phyloP scores from a whole-genome alignment of 129 eudicot genomes.

The Artemisia argyi region DNA sequence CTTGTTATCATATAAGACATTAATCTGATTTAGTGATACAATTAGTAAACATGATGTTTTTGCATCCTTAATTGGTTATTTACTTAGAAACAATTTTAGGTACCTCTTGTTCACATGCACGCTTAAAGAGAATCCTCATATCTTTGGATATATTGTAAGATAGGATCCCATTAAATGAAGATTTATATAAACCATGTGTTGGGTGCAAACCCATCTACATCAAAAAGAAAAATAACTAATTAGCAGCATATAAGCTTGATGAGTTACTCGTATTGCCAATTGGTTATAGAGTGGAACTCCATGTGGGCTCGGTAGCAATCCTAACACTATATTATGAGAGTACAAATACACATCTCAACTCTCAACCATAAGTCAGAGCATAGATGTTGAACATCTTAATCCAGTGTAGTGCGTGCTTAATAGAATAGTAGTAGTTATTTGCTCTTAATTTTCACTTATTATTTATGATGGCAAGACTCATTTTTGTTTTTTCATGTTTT shows the following conservation, averaged over 20 bases:
- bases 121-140: not conserved
- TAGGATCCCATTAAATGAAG: constrained; percentile 8
- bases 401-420: no score
- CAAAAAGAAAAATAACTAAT: no score
- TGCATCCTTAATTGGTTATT: constrained; percentile 5
- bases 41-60: not conserved
- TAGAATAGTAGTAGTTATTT: no score
- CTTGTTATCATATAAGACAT: not conserved
- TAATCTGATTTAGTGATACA: not conserved
- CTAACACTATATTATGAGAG: not conserved
- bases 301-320: no score
- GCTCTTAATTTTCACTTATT: not conserved
- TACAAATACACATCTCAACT: not conserved
- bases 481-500: not conserved
- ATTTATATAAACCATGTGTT: not conserved
- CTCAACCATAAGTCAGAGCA: not conserved
- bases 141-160: not conserved
- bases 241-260: no score
- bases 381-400: not conserved
- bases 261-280: no score
- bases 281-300: no score
- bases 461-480: constrained; percentile 1
- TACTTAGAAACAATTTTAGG: constrained; percentile 3
- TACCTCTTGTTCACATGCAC: not conserved
- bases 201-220: no score